Conservation (phyloP, 2,329 filamentous ascomycete genomes). For the Juglanconis juglandina region DNA sequence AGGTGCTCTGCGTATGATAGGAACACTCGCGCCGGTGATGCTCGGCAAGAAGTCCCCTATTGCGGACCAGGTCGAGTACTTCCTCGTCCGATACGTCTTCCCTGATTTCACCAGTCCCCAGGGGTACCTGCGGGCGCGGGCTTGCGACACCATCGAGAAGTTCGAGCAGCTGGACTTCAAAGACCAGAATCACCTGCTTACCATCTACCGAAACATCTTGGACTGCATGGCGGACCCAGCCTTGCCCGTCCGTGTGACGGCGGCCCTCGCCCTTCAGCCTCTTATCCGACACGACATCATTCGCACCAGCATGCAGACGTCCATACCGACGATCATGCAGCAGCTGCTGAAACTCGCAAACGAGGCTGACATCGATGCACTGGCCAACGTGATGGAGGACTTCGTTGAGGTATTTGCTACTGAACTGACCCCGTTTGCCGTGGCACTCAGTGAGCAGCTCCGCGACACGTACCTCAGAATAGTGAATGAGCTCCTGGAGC, state of each 20-base stretch:
- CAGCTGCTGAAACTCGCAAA: conserved; percentile 95
- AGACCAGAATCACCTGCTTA: conserved; percentile 89
- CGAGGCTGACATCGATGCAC: conserved; percentile 93
- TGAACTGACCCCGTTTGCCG: conserved; percentile 93
- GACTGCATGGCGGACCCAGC: conserved; percentile 96
- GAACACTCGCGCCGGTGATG: conserved; percentile 88
- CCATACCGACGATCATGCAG: conserved; percentile 99
- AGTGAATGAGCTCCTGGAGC: conserved; percentile 84
- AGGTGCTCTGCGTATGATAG: conserved; percentile 94
- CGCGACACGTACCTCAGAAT: conserved; percentile 95
- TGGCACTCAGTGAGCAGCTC: conserved; percentile 91
- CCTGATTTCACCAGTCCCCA: conserved; percentile 92
- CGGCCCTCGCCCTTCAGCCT: conserved; percentile 88
- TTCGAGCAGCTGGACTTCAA: conserved; percentile 97
- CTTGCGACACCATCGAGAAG: conserved; percentile 96
- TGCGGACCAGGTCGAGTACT: conserved; percentile 95
- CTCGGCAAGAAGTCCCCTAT: conserved; percentile 98
- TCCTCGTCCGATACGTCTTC: conserved; percentile 97
- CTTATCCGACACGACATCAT: conserved; percentile 95
- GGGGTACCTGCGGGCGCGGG: conserved; percentile 88
- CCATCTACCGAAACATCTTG: conserved; percentile 94
- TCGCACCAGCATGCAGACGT: conserved; percentile 91
- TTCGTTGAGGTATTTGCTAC: conserved; percentile 98
- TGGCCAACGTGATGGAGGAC: conserved; percentile 99
- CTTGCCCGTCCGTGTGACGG: conserved; percentile 89